These are phyloP conservation scores for Cordyceps farinosa DNA, from an alignment of 2,329 filamentous ascomycete species.

Conservation along the genomic window DNA sequence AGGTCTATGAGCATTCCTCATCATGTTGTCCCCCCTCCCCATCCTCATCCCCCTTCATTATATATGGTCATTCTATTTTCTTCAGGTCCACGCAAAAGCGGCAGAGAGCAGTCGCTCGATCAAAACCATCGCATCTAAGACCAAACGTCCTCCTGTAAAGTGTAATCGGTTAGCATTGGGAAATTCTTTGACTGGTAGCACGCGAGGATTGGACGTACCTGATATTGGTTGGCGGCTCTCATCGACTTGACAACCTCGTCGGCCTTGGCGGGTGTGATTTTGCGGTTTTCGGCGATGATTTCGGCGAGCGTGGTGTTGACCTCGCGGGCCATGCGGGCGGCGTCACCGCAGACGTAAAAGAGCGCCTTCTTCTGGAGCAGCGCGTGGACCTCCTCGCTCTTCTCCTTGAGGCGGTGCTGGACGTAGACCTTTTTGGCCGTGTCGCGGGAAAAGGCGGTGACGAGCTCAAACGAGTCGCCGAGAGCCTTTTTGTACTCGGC, in stretches of 20 bases:
- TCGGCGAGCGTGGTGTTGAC: conserved; percentile 83
- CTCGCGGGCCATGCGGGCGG: conserved; percentile 93
- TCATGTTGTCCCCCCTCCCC: background rate
- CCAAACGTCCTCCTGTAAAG: conserved; percentile 65
- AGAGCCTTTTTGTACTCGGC: conserved; percentile 80
- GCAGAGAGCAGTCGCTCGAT: background rate
- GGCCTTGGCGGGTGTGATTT: conserved; percentile 77
- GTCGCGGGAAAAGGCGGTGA: conserved; percentile 95
- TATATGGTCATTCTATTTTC: conserved; percentile 9
- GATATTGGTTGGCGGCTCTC: conserved; percentile 92
- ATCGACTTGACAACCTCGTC: conserved; percentile 98
- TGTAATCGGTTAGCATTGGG: background rate
- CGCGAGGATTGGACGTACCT: conserved; percentile 54
- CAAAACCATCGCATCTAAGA: conserved; percentile 42
- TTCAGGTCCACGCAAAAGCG: background rate
- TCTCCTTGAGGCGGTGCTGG: conserved; percentile 85
- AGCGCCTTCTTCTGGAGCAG: conserved; percentile 83
- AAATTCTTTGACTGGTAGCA: background rate
- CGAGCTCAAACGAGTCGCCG: conserved; percentile 83
- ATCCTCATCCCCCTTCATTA: background rate
- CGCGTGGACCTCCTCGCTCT: conserved; percentile 79
- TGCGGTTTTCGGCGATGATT: conserved; percentile 81
- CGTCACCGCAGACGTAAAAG: conserved; percentile 98
- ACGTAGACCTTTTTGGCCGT: conserved; percentile 89
- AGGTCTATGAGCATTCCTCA: conserved; percentile 11